A percentile compares a stretch with the other conserved stretches of the same genome.
Conservation (phyloP, 2,329 filamentous ascomycete genomes). For the Penicillium brasilianum region DNA sequence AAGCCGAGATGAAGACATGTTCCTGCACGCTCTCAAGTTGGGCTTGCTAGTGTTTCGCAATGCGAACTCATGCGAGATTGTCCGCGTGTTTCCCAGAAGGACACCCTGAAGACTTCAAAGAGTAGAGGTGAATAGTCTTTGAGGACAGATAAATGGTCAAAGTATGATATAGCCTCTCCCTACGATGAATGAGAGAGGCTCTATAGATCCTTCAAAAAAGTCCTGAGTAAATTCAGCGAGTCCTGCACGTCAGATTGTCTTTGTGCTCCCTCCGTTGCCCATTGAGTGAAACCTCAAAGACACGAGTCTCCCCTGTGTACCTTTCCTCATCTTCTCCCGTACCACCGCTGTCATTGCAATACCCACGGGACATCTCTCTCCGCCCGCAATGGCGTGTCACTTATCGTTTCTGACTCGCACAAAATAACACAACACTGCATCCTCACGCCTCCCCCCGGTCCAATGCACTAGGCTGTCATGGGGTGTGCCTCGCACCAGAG, state of each 20-base stretch:
- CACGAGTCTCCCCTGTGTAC: background rate
- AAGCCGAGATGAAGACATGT: slow-evolving; percentile 13
- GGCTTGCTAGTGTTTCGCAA: background rate
- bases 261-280: background rate
- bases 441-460: slow-evolving; percentile 7
- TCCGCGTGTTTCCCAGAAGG: slow-evolving; percentile 20
- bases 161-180: background rate
- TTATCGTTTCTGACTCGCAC: background rate
- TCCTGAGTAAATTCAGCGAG: background rate
- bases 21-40: slow-evolving; percentile 4
- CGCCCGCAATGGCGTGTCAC: background rate
- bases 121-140: too few species aligned
- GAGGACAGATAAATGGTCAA: too few species aligned
- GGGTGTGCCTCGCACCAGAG: slow-evolving; percentile 62
- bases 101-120: background rate
- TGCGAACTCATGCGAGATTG: background rate
- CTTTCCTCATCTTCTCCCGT: background rate
- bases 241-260: slow-evolving; percentile 3
- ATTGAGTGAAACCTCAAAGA: background rate
- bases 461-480: slow-evolving; percentile 18
- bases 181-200: background rate
- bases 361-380: background rate
- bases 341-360: background rate
- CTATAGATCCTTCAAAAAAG: background rate
- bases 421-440: slow-evolving; percentile 7